Percentiles rank a stretch among this genome's conserved stretches.
Evolutionary conservation across 257 asterid species (phyloP).

Genomic region (Verbascum thapsus): DNA sequence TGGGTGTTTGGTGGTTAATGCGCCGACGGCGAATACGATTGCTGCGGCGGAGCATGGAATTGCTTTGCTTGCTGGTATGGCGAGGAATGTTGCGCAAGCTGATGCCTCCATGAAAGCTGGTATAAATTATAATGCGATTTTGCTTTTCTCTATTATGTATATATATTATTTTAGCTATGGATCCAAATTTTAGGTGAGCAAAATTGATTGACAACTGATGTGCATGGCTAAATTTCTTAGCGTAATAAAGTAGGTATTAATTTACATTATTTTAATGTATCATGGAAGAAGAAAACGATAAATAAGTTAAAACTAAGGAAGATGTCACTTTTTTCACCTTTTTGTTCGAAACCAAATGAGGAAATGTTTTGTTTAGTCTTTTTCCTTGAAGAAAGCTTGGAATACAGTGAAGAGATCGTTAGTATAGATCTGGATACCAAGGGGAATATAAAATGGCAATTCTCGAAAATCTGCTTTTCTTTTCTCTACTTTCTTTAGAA

Average conservation of each 20-base stretch:
- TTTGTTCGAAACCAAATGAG: too few species aligned
- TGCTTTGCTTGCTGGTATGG: constrained; percentile 80
- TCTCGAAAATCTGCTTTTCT: neutral
- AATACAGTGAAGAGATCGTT: neutral
- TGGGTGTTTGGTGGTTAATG: constrained; percentile 92
- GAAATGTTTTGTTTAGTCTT: neutral
- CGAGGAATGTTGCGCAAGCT: constrained; percentile 88
- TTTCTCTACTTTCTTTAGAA: neutral
- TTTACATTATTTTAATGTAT: neutral
- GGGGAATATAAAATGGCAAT: neutral
- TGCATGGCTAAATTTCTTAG: neutral
- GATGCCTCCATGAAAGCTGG: constrained; percentile 97
- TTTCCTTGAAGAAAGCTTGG: constrained; percentile 4
- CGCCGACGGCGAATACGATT: constrained; percentile 92
- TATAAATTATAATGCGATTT: constrained; percentile 33
- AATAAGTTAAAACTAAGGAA: too few species aligned
- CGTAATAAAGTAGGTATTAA: constrained; percentile 1
- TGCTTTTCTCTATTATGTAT: neutral
- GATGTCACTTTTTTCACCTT: too few species aligned
- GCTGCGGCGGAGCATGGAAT: constrained; percentile 97
- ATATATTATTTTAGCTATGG: neutral
- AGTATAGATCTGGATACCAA: constrained; percentile 33
- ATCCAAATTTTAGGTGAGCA: constrained; percentile 13
- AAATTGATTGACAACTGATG: constrained; percentile 17
- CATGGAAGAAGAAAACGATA: neutral